Evolutionary conservation across 2,329 filamentous ascomycete genomes (phyloP).

Genomic region (Colletotrichum higginsianum): DNA sequence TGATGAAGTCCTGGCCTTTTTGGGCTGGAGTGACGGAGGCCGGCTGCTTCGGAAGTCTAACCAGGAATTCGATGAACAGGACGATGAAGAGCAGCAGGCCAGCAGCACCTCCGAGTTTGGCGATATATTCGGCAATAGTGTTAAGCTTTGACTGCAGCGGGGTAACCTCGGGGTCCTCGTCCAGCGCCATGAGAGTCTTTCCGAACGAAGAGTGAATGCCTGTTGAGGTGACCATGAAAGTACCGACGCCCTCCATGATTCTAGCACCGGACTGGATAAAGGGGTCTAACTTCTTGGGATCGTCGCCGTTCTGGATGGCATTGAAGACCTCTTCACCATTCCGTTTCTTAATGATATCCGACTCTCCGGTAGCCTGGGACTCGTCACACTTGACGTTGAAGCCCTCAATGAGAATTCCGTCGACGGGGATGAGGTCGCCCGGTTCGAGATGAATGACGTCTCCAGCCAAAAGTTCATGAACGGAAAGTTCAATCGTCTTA

Average conservation of each 20-base stretch:
- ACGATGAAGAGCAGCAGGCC: slow-evolving; percentile 87
- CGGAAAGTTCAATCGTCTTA: slow-evolving; percentile 77
- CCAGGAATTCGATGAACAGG: slow-evolving; percentile 88
- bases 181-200: slow-evolving; percentile 81
- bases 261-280: slow-evolving; percentile 89
- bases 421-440: slow-evolving; percentile 81
- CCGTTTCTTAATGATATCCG: slow-evolving; percentile 80
- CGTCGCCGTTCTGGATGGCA: slow-evolving; percentile 77
- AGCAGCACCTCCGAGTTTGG: slow-evolving; percentile 82
- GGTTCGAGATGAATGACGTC: slow-evolving; percentile 82
- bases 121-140: slow-evolving; percentile 82
- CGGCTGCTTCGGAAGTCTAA: slow-evolving; percentile 68
- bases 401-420: slow-evolving; percentile 80
- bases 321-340: slow-evolving; percentile 77
- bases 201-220: slow-evolving; percentile 82
- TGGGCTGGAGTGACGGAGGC: slow-evolving; percentile 71
- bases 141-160: slow-evolving; percentile 84
- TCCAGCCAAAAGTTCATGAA: slow-evolving; percentile 78
- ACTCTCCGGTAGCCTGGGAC: slow-evolving; percentile 85
- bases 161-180: slow-evolving; percentile 81
- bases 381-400: slow-evolving; percentile 84
- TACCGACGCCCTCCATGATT: slow-evolving; percentile 83
- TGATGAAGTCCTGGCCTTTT: slow-evolving; percentile 84
- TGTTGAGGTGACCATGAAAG: slow-evolving; percentile 81
- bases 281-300: slow-evolving; percentile 81